Conservation (phyloP, 148 eudicot genomes). For the Camellia sinensis region DNA sequence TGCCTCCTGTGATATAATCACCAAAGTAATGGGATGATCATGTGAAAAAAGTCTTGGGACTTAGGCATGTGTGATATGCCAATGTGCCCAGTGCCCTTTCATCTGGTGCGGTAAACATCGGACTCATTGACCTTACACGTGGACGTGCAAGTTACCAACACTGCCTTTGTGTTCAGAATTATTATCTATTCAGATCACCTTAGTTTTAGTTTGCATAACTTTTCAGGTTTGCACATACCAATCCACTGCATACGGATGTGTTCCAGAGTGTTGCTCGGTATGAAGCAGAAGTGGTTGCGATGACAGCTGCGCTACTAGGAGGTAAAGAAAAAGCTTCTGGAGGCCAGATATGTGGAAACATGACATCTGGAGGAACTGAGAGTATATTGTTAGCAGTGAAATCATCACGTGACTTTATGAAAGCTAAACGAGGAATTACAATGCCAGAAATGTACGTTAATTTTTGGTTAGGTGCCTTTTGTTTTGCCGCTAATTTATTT, state of each 20-base stretch:
- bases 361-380: constrained; percentile 99
- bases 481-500: background rate
- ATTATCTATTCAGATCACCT: background rate
- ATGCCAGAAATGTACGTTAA: constrained; percentile 75
- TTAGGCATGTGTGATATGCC: too few relatives aligned
- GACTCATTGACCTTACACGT: too few relatives aligned
- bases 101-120: too few relatives aligned
- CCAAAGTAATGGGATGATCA: too few relatives aligned
- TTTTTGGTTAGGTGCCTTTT: background rate
- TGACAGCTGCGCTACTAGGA: constrained; percentile 91
- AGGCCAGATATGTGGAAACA: constrained; percentile 94
- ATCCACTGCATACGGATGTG: constrained; percentile 93
- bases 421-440: constrained; percentile 69
- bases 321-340: constrained; percentile 81
- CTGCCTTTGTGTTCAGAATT: background rate
- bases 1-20: too few relatives aligned
- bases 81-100: too few relatives aligned
- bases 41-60: too few relatives aligned
- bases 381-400: constrained; percentile 91
- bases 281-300: constrained; percentile 96
- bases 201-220: background rate
- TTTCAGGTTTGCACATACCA: constrained; percentile 96
- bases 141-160: too few relatives aligned
- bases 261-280: constrained; percentile 77
- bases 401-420: constrained; percentile 95